Evolutionary conservation across 2,329 filamentous ascomycete genomes (phyloP).

Genomic region (Huntiella omanensis): DNA sequence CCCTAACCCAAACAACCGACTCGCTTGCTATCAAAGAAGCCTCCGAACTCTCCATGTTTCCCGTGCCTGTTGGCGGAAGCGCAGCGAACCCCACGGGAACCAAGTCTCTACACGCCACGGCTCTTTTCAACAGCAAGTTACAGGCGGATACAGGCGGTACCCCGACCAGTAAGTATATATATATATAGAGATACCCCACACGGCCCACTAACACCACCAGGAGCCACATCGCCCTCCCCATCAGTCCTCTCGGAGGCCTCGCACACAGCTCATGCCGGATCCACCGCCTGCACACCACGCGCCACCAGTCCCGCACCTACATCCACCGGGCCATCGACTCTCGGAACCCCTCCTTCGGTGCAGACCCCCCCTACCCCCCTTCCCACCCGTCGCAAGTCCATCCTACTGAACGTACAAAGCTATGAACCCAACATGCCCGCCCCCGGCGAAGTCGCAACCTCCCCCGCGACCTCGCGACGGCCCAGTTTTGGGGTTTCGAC

Average conservation of each 20-base stretch:
- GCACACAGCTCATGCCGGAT: not conserved
- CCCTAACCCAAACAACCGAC: too few species aligned
- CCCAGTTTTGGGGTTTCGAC: not conserved
- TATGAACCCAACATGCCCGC: constrained; percentile 50
- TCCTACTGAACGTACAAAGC: constrained; percentile 53
- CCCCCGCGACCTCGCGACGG: constrained; percentile 13
- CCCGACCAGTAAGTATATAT: not conserved
- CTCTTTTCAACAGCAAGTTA: constrained; percentile 47
- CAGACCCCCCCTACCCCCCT: not conserved
- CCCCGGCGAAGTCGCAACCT: constrained; percentile 48
- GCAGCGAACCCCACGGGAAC: not conserved
- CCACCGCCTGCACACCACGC: not conserved
- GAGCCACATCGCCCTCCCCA: not conserved
- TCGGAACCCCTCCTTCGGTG: not conserved
- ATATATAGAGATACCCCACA: not conserved
- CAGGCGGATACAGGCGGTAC: not conserved
- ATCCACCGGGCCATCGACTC: constrained; percentile 1
- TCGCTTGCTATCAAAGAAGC: too few species aligned
- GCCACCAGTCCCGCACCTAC: constrained; percentile 1
- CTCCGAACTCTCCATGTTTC: not conserved
- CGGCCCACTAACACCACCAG: not conserved
- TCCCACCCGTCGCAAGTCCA: constrained; percentile 41
- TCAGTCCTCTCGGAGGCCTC: not conserved
- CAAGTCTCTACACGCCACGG: constrained; percentile 51
- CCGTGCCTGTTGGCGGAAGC: not conserved